Percentiles rank a stretch among this genome's conserved stretches.
phyloP scores from a whole-genome alignment of 306 rosid genomes.

The Echinosophora koreensis region DNA sequence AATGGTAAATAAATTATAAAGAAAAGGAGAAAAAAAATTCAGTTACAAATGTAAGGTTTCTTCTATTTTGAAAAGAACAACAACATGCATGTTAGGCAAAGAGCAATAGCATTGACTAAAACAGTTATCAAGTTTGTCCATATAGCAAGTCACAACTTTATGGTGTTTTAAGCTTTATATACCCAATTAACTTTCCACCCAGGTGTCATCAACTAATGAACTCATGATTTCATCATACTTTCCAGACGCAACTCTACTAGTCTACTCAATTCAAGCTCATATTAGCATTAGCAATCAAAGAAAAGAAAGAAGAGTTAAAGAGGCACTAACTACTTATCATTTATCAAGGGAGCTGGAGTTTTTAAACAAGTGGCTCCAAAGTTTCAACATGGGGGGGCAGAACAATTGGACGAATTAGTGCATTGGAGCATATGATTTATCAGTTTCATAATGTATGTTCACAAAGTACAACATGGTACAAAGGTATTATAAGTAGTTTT shows the following conservation, averaged over 20 bases:
- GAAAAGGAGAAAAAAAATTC: neutral
- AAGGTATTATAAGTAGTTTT: neutral
- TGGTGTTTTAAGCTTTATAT: conserved; percentile 19
- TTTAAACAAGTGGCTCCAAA: neutral
- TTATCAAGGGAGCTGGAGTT: conserved; percentile 4
- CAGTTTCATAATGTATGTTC: conserved; percentile 25
- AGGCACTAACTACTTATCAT: neutral
- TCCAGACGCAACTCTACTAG: neutral
- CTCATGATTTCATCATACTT: neutral
- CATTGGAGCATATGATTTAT: conserved; percentile 7
- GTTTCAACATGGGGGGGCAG: neutral
- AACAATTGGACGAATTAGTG: conserved; percentile 5
- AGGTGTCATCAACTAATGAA: conserved; percentile 8
- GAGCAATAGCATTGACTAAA: no score
- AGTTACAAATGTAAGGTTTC: neutral
- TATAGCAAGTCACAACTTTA: neutral
- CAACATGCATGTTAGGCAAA: neutral
- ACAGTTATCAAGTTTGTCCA: conserved; percentile 8
- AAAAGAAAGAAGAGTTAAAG: neutral
- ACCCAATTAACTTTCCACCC: conserved; percentile 2
- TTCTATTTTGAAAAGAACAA: neutral
- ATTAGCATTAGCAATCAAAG: neutral
- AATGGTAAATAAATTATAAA: neutral
- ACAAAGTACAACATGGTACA: conserved; percentile 23
- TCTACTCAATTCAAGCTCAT: conserved; percentile 31